phyloP scores from a whole-genome alignment of 768 basidiomycete species.

The Brasilioporus rufonigricans region DNA sequence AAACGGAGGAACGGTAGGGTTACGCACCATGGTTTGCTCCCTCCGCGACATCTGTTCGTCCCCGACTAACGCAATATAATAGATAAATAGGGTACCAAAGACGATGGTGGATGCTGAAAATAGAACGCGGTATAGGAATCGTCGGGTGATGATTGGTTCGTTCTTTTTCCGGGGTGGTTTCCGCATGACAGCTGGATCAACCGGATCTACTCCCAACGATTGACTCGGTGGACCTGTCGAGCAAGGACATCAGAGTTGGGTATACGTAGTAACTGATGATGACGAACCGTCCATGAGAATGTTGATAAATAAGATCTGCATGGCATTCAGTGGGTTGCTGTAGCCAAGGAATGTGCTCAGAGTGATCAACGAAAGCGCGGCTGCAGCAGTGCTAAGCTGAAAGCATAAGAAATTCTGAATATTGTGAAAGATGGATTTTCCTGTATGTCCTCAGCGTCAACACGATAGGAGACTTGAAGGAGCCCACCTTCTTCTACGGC shows the following conservation, averaged over 20 bases:
- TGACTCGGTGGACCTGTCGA: constrained; percentile 85
- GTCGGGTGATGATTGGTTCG: constrained; percentile 78
- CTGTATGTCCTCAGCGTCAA: constrained; percentile 33
- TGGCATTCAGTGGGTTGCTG: constrained; percentile 91
- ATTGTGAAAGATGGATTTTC: constrained; percentile 98
- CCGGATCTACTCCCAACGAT: constrained; percentile 94
- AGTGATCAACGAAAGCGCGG: constrained; percentile 92
- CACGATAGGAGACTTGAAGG: not conserved
- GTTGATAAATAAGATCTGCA: constrained; percentile 99
- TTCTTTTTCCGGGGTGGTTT: constrained; percentile 91
- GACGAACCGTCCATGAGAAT: constrained; percentile 93
- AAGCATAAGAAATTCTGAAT: constrained; percentile 98
- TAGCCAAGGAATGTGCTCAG: constrained; percentile 88
- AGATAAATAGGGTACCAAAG: constrained; percentile 82
- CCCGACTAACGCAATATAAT: constrained; percentile 67
- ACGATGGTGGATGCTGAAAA: constrained; percentile 95
- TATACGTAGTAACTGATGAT: not conserved
- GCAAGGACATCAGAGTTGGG: not conserved
- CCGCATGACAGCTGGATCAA: constrained; percentile 90
- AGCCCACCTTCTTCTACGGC: constrained; percentile 85
- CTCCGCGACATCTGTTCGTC: constrained; percentile 82
- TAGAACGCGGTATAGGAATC: constrained; percentile 75
- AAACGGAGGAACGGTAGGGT: not conserved
- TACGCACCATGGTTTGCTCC: constrained; percentile 93
- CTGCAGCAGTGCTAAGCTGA: constrained; percentile 96